Percentiles rank a stretch among this genome's conserved stretches.
Evolutionary conservation across 441 rosid genomes (phyloP).

Genomic region (Populus hybrid): DNA sequence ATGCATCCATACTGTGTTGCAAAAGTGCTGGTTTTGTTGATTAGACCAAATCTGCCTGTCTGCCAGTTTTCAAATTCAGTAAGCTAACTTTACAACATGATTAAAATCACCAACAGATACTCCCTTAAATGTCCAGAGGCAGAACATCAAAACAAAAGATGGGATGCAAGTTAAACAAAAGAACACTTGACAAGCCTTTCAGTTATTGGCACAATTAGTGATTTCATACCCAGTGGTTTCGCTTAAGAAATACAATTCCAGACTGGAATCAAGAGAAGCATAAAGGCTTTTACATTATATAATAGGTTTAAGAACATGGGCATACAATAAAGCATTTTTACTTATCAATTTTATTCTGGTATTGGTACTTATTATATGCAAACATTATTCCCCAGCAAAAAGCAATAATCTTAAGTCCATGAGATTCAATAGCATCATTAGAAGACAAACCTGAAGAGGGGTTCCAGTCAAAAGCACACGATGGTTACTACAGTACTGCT

Average conservation of each 20-base stretch:
- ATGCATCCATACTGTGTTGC: not conserved
- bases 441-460: conserved; percentile 84
- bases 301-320: not conserved
- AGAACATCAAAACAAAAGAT: not conserved
- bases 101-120: not conserved
- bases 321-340: not conserved
- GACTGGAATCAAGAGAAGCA: not conserved
- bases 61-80: not conserved
- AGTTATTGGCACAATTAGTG: not conserved
- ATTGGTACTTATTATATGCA: not conserved
- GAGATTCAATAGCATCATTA: conserved; percentile 13
- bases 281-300: not conserved
- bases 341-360: not conserved
- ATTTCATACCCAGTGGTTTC: not conserved
- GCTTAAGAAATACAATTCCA: not conserved
- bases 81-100: not conserved
- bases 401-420: conserved; percentile 5
- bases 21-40: not conserved
- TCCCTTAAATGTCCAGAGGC: not conserved
- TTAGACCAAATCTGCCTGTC: not conserved
- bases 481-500: conserved; percentile 82
- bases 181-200: not conserved
- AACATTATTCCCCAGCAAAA: not conserved
- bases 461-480: conserved; percentile 99
- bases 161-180: not conserved